Evolutionary conservation across 805 yeast species (phyloP).

Genomic region (Suhomyces sp.): DNA sequence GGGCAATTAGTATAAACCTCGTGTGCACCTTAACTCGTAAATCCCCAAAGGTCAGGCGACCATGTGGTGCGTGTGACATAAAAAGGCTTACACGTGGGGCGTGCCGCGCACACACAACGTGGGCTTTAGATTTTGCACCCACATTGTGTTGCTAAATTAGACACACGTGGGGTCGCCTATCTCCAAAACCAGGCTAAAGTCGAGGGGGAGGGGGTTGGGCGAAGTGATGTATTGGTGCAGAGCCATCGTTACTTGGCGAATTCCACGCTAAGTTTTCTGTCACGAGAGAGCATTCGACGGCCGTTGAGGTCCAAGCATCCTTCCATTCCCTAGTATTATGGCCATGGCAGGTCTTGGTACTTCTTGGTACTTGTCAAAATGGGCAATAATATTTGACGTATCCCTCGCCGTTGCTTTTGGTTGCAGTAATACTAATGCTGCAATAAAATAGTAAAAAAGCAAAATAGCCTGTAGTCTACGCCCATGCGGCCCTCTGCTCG

Average conservation of each 20-base stretch:
- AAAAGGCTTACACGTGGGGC: conserved; percentile 8
- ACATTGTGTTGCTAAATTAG: conserved; percentile 2
- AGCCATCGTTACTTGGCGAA: neutral
- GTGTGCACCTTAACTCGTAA: neutral
- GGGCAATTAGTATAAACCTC: neutral
- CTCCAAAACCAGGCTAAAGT: neutral
- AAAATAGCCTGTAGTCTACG: neutral
- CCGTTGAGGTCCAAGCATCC: neutral
- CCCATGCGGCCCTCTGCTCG: neutral
- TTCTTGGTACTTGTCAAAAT: neutral
- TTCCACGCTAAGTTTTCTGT: neutral
- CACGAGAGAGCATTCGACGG: neutral
- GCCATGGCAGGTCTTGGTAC: neutral
- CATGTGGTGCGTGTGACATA: neutral
- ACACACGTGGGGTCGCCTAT: conserved; percentile 6
- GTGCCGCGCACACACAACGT: conserved; percentile 8
- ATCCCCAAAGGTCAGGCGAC: neutral
- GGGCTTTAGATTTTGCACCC: conserved; percentile 1
- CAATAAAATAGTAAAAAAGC: neutral
- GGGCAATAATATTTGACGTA: neutral
- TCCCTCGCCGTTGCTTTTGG: neutral
- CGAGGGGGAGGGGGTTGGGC: neutral
- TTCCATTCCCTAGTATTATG: neutral
- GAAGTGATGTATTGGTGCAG: neutral
- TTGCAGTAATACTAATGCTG: neutral